Percentiles rank a stretch among this genome's conserved stretches.
phyloP scores from a whole-genome alignment of 306 rosid genomes.

The Corylus americana region DNA sequence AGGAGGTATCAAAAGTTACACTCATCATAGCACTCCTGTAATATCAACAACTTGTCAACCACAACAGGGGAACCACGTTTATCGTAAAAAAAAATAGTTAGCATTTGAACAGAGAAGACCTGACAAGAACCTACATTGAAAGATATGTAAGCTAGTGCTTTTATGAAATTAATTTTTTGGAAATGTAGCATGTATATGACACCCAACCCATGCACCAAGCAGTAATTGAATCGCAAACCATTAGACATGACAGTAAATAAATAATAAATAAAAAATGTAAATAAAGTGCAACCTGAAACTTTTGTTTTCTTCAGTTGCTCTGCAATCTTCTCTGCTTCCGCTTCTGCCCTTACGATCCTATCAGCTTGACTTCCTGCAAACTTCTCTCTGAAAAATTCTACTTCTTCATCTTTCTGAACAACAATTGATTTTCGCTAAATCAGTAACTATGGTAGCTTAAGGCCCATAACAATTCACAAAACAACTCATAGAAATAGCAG shows the following conservation, averaged over 20 bases:
- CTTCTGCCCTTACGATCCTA: conserved; percentile 77
- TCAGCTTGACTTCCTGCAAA: conserved; percentile 98
- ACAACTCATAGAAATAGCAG: conserved; percentile 15
- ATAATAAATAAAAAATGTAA: background rate
- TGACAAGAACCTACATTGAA: background rate
- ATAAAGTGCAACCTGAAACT: conserved; percentile 11
- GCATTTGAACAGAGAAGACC: conserved; percentile 2
- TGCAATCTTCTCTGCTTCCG: conserved; percentile 73
- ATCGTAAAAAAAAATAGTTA: background rate
- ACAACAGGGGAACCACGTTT: background rate
- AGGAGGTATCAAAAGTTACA: background rate
- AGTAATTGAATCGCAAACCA: background rate
- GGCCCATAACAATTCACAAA: background rate
- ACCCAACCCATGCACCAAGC: background rate
- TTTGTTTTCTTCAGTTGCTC: conserved; percentile 63
- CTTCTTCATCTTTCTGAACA: conserved; percentile 85
- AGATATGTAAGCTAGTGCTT: background rate
- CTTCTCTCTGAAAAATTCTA: conserved; percentile 64
- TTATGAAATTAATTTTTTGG: background rate
- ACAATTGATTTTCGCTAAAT: conserved; percentile 18
- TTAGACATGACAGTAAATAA: background rate
- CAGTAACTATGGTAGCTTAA: conserved; percentile 13
- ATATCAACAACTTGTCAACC: background rate
- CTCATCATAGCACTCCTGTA: background rate
- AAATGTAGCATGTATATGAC: background rate